Percentiles rank a stretch among this genome's conserved stretches.
Evolutionary conservation across 129 eudicot species (phyloP).

Genomic region (Kitagawia praeruptora): DNA sequence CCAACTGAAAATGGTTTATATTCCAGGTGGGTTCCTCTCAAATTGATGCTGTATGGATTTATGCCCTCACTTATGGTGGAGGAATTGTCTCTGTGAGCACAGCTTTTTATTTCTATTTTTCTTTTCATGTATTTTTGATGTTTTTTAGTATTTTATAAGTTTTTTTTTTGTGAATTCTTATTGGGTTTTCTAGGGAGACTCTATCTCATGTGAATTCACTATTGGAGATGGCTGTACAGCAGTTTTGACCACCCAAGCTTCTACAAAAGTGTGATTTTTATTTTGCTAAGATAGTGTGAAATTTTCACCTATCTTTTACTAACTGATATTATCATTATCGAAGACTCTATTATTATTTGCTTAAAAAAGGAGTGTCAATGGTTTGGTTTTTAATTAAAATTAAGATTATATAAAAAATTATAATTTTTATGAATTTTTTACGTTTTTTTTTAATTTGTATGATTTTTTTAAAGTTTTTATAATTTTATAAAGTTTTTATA

Average conservation of each 20-base stretch:
- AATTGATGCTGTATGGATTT: constrained; percentile 88
- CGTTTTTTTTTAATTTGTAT: no score
- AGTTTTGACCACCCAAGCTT: constrained; percentile 94
- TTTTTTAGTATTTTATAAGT: no score
- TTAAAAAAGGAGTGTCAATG: background rate
- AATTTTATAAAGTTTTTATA: no score
- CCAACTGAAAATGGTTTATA: background rate
- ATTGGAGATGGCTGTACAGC: constrained; percentile 84
- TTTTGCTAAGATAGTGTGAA: constrained; percentile 34
- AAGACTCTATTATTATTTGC: background rate
- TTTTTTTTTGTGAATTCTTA: background rate
- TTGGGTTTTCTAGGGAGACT: constrained; percentile 55
- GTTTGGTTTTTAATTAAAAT: no score
- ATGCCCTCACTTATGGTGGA: constrained; percentile 88
- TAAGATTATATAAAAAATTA: no score
- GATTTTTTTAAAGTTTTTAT: no score
- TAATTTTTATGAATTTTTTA: no score
- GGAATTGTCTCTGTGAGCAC: constrained; percentile 84
- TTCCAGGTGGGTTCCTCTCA: constrained; percentile 64
- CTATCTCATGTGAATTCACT: constrained; percentile 42
- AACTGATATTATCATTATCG: no score
- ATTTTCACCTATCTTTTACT: background rate
- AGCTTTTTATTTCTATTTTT: background rate
- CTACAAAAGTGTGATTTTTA: constrained; percentile 56
- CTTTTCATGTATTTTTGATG: background rate